Evolutionary conservation across 768 basidiomycete genomes (phyloP).

Genomic region (Suillus weaverae): DNA sequence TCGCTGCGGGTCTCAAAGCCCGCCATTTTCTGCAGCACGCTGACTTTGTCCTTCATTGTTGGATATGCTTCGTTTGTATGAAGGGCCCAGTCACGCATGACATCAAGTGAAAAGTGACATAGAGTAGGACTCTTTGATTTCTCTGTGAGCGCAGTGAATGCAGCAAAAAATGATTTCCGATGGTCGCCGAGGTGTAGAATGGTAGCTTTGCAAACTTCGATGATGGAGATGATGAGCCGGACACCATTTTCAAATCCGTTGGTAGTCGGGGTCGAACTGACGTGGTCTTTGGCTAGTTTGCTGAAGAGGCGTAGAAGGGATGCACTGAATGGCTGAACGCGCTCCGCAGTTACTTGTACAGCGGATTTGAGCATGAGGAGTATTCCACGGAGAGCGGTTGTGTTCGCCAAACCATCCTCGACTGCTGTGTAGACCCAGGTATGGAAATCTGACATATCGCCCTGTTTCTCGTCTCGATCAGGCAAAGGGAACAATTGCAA

Average conservation of each 20-base stretch:
- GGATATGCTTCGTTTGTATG: conserved; percentile 83
- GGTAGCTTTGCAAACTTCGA: conserved; percentile 83
- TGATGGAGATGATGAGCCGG: conserved; percentile 69
- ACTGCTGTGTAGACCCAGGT: conserved; percentile 73
- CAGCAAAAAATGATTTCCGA: conserved; percentile 74
- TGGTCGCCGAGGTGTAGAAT: conserved; percentile 86
- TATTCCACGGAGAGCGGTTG: conserved; percentile 70
- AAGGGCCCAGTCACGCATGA: conserved; percentile 89
- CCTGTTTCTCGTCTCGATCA: conserved; percentile 71
- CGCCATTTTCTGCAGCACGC: conserved; percentile 84
- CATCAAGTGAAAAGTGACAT: conserved; percentile 82
- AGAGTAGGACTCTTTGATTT: conserved; percentile 81
- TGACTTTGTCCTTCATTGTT: conserved; percentile 94
- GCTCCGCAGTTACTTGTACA: conserved; percentile 75
- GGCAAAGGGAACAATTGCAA: conserved; percentile 75
- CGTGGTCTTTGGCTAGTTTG: conserved; percentile 87
- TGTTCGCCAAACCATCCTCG: conserved; percentile 75
- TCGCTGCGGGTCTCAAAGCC: conserved; percentile 79
- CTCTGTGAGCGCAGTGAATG: conserved; percentile 80
- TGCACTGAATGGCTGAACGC: conserved; percentile 76
- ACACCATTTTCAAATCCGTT: conserved; percentile 59
- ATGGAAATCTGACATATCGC: conserved; percentile 77
- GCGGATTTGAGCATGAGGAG: conserved; percentile 87
- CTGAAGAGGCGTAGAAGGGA: conserved; percentile 81
- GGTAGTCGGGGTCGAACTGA: conserved; percentile 50